Conservation (phyloP, 2,329 filamentous ascomycete genomes). For the Exophiala aquamarina region DNA sequence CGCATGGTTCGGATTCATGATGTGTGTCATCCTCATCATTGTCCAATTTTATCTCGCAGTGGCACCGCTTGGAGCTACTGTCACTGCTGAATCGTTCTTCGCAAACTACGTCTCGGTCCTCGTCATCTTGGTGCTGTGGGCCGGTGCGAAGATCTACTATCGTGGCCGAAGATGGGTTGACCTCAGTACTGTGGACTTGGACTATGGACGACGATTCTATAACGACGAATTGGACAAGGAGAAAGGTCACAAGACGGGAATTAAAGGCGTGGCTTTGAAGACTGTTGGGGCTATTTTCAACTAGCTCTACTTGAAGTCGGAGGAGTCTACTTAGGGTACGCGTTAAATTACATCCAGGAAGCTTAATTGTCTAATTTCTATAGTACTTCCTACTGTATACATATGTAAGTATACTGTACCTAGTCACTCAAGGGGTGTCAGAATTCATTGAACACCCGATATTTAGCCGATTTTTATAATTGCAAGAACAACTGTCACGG, state of each 20-base stretch:
- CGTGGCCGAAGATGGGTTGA: constrained; percentile 28
- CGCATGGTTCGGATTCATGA: constrained; percentile 44
- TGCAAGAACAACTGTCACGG: too few species aligned
- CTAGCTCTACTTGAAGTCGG: not conserved
- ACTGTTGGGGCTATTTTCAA: constrained; percentile 1
- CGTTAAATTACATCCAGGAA: too few species aligned
- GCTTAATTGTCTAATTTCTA: too few species aligned
- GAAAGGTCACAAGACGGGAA: constrained; percentile 1
- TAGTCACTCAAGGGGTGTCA: too few species aligned
- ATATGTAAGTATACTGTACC: too few species aligned
- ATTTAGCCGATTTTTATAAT: too few species aligned
- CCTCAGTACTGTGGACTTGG: constrained; percentile 9
- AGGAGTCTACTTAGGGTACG: too few species aligned
- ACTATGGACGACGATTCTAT: constrained; percentile 12
- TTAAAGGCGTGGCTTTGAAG: constrained; percentile 5
- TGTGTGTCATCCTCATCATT: constrained; percentile 47
- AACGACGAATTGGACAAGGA: constrained; percentile 3
- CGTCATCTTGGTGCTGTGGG: constrained; percentile 43
- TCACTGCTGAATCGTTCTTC: constrained; percentile 46
- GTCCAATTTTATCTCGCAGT: constrained; percentile 50
- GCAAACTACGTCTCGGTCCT: constrained; percentile 48
- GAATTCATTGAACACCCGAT: too few species aligned
- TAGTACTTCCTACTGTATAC: too few species aligned
- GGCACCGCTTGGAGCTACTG: constrained; percentile 40
- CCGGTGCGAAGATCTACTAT: constrained; percentile 43